phyloP scores from a whole-genome alignment of 2,329 filamentous ascomycete genomes.

The Coniella lustricola region DNA sequence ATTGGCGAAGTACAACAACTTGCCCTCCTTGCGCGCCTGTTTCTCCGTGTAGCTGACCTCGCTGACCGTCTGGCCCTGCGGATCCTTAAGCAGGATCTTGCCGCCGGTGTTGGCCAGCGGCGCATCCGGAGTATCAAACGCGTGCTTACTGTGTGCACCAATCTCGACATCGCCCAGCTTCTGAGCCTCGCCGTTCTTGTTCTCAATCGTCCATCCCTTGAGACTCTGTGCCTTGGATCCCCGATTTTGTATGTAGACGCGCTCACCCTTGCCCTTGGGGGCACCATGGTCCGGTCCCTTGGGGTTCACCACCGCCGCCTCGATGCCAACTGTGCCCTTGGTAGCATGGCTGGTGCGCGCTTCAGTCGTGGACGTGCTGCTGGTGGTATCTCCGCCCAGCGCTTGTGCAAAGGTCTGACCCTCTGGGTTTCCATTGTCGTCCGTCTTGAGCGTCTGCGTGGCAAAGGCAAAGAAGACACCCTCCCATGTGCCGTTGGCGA shows the following conservation, averaged over 20 bases:
- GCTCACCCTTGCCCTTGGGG: slow-evolving; percentile 14
- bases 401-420: slow-evolving; percentile 18
- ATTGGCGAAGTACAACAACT: slow-evolving; percentile 16
- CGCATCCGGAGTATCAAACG: slow-evolving; percentile 5
- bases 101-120: slow-evolving; percentile 18
- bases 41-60: slow-evolving; percentile 18
- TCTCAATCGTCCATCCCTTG: slow-evolving; percentile 17
- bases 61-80: slow-evolving; percentile 14
- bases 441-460: slow-evolving; percentile 28
- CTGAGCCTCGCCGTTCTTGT: slow-evolving; percentile 12
- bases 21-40: slow-evolving; percentile 17
- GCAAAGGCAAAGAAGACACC: slow-evolving; percentile 33
- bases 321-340: slow-evolving; percentile 15
- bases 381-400: slow-evolving; percentile 8
- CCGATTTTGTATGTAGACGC: slow-evolving; percentile 17
- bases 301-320: slow-evolving; percentile 19
- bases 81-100: slow-evolving; percentile 15
- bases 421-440: slow-evolving; percentile 21
- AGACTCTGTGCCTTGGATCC: slow-evolving; percentile 7
- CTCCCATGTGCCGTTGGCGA: slow-evolving; percentile 30
- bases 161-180: slow-evolving; percentile 7
- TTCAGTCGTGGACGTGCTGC: neutral
- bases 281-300: slow-evolving; percentile 16
- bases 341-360: neutral
- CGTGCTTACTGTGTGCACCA: slow-evolving; percentile 4